Base-by-base conservation (phyloP, 1,284 basidiomycete genomes). In the Ganoderma sinense region DNA sequence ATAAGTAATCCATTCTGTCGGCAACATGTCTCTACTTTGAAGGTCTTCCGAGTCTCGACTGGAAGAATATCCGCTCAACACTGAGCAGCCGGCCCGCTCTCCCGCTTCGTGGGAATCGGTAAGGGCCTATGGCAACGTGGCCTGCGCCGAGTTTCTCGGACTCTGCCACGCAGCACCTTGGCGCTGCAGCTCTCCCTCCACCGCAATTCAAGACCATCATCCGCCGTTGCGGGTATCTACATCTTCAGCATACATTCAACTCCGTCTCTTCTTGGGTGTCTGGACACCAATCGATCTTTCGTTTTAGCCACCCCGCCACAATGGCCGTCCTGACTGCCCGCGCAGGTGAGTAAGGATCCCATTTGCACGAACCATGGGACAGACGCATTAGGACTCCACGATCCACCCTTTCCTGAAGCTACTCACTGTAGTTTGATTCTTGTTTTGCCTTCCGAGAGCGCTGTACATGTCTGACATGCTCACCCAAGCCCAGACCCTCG, bases 401-500 rank as follows among this genome's bases (percentile, higher is more conserved):
- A 29, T 56, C 53, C 29, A 29, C 18, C 29, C 20, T 14, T 29
- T 56, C 7, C 20, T 4, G 48, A 10, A 26, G 23, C 48, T 36
- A 36, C 36, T 36, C 6, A 2, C 36, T 36, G 36, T 51, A 23
- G 23, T 26, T 26, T 11, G 23, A 51, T 23, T 51, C 48, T 51
- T 7, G 48, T 26, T 51, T 41, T 41, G 13, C 29, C 13, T 14
- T 56, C 31, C 2, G 2, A 8, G 29, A n/a, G 31, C 33, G 29
- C 5, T 18, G 29, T 51, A 51, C 29, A 23, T 29, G 18, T 59
- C 70, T 74, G 69, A 72, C 70, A 33, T 68, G 67, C 73, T 73
- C 60, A 73, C 63, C 43, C 55, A 76, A 76, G 75, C 59, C 64
- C 76, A 93, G 92, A 89, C 77, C 89, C 92, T 14, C 85, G 85